A percentile compares a stretch with the other conserved stretches of the same genome.
phyloP scores from a whole-genome alignment of 257 asterid genomes.

The Handroanthus guayacan region DNA sequence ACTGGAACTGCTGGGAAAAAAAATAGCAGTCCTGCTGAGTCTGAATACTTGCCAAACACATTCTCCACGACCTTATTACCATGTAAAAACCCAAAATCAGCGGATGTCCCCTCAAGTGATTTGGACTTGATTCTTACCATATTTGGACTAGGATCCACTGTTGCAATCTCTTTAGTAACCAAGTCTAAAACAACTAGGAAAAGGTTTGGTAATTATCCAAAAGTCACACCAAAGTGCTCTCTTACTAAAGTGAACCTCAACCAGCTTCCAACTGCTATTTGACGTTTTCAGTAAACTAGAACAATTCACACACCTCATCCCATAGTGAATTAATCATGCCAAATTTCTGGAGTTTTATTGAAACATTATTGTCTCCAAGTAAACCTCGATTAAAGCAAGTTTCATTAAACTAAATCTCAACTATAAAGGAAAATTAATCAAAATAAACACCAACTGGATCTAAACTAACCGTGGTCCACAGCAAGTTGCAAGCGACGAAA shows the following conservation, averaged over 20 bases:
- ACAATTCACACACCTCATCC: conserved; percentile 20
- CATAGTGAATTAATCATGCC: conserved; percentile 15
- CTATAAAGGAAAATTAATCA: conserved; percentile 4
- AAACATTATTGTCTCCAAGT: conserved; percentile 20
- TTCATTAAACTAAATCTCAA: conserved; percentile 19
- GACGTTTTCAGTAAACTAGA: conserved; percentile 25
- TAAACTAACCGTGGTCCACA: conserved; percentile 93
- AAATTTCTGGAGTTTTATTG: conserved; percentile 9
- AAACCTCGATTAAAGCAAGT: conserved; percentile 9
- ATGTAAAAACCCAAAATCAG: conserved; percentile 9
- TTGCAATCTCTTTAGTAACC: conserved; percentile 24
- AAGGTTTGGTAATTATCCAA: neutral
- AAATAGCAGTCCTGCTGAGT: conserved; percentile 19
- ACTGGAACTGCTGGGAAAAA: conserved; percentile 22
- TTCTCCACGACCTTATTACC: neutral
- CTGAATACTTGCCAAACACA: conserved; percentile 10
- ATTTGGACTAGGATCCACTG: conserved; percentile 13
- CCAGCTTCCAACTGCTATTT: conserved; percentile 26
- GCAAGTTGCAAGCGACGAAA: conserved; percentile 98
- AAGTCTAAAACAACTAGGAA: conserved; percentile 23
- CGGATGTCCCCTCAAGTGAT: conserved; percentile 3
- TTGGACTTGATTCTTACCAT: conserved; percentile 1
- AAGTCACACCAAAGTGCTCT: conserved; percentile 22
- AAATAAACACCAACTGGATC: conserved; percentile 15
- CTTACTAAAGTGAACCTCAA: conserved; percentile 10